These are phyloP conservation scores for Nicotiana paniculata DNA, from an alignment of 257 asterid species.

Conservation along the genomic window DNA sequence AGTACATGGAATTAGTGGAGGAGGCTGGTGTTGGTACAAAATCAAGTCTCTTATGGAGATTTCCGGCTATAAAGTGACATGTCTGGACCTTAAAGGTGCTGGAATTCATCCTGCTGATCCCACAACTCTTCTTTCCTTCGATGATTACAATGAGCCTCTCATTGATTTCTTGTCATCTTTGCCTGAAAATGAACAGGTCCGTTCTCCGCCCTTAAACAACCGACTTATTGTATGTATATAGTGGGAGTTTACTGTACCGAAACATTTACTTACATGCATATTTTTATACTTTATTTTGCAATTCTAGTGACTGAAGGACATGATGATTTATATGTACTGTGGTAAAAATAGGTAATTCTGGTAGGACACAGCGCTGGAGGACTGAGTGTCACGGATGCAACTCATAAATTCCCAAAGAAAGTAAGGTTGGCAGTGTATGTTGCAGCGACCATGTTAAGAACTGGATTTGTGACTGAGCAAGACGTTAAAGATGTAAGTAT, in stretches of 20 bases:
- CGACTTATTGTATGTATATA: too few relatives aligned
- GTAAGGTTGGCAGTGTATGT: constrained; percentile 50
- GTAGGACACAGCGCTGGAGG: constrained; percentile 89
- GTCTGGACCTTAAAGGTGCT: constrained; percentile 53
- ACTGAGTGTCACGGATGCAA: constrained; percentile 47
- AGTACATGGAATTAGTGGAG: constrained; percentile 54
- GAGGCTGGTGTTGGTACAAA: constrained; percentile 79
- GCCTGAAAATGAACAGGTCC: constrained; percentile 32
- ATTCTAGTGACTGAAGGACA: too few relatives aligned
- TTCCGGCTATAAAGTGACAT: constrained; percentile 47
- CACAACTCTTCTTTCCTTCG: constrained; percentile 36
- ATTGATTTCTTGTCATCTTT: constrained; percentile 41
- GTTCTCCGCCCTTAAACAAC: not conserved
- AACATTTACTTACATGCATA: too few relatives aligned
- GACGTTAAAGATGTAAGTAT: constrained; percentile 47
- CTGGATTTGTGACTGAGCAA: constrained; percentile 36
- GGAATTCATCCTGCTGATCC: constrained; percentile 50
- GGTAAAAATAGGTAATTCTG: constrained; percentile 44
- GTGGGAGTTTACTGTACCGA: too few relatives aligned
- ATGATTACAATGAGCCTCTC: constrained; percentile 55
- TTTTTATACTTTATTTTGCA: too few relatives aligned
- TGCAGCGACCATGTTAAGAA: constrained; percentile 62
- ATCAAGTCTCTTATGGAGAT: constrained; percentile 49
- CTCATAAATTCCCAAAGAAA: constrained; percentile 44
- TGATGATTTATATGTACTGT: not conserved